Percentiles rank a stretch among this genome's conserved stretches.
Conservation (phyloP, 2,329 filamentous ascomycete genomes). For the Aquanectria penicillioides region DNA sequence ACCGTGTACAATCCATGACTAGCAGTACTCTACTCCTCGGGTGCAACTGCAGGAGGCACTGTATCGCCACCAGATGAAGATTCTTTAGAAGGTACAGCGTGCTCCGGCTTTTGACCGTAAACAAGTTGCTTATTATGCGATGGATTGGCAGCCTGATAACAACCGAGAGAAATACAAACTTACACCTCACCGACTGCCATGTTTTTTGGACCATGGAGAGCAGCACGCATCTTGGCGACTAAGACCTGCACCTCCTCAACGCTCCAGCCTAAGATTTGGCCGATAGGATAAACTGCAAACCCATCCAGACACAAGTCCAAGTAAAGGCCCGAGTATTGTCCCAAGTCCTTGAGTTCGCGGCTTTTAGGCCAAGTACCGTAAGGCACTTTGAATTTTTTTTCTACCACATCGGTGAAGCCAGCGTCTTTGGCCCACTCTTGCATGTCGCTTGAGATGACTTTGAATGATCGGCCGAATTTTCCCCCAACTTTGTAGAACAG, state of each 20-base stretch:
- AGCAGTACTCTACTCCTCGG: too few relatives aligned
- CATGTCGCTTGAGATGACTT: background rate
- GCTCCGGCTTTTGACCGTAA: too few relatives aligned
- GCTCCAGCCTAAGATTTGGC: slow-evolving; percentile 8
- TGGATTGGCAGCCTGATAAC: background rate
- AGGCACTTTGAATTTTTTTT: background rate
- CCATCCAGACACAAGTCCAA: slow-evolving; percentile 1
- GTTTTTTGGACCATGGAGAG: slow-evolving; percentile 1
- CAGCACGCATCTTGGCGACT: slow-evolving; percentile 8
- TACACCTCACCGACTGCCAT: background rate
- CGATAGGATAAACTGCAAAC: background rate
- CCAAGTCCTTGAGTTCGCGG: background rate
- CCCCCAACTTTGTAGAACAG: background rate
- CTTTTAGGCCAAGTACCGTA: background rate
- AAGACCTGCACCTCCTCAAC: slow-evolving; percentile 8
- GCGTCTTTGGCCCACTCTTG: background rate
- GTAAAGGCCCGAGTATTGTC: background rate
- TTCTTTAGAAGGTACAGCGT: too few relatives aligned
- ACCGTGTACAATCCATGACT: too few relatives aligned
- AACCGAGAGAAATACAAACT: background rate
- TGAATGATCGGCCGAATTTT: background rate
- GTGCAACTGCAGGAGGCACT: too few relatives aligned
- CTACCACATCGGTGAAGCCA: background rate
- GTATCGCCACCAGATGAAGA: too few relatives aligned
- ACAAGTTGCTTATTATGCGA: background rate